phyloP scores from a whole-genome alignment of 192 early-diverging fungal genomes.

The Phlyctochytrium arcticum region DNA sequence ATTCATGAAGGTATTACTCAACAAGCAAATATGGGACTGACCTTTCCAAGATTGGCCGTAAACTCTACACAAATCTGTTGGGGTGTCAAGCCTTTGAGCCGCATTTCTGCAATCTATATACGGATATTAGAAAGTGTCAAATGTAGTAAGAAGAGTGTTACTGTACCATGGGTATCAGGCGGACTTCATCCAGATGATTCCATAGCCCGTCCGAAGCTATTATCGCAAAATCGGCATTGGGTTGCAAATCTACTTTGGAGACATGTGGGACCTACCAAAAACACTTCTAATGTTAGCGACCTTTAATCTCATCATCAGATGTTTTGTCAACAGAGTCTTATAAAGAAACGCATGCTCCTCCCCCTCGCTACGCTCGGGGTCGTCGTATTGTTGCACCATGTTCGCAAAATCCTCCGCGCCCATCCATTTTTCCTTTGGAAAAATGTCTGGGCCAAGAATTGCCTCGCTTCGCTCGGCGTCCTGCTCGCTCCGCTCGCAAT shows the following conservation, averaged over 20 bases:
- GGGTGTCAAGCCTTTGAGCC: constrained; percentile 6
- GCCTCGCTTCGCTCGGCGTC: no score
- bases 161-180: constrained; percentile 12
- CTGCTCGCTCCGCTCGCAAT: no score
- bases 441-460: no score
- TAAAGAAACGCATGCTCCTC: no score
- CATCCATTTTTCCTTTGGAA: no score
- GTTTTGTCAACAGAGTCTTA: no score
- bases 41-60: constrained; percentile 11
- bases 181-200: constrained; percentile 6
- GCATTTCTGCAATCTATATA: constrained; percentile 16
- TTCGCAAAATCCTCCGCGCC: no score
- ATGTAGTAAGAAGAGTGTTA: not conserved
- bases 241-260: not conserved
- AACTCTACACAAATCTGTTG: constrained; percentile 17
- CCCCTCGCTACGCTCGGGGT: no score
- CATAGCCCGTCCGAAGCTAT: constrained; percentile 27
- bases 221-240: constrained; percentile 17
- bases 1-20: no score
- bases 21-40: not conserved
- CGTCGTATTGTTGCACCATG: no score
- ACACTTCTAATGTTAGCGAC: no score
- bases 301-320: no score
- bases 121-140: not conserved
- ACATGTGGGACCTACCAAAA: constrained; percentile 14